A percentile compares a stretch with the other conserved stretches of the same genome.
phyloP scores from a whole-genome alignment of 345 rosid genomes.

The Psidium friedrichsthalianum region DNA sequence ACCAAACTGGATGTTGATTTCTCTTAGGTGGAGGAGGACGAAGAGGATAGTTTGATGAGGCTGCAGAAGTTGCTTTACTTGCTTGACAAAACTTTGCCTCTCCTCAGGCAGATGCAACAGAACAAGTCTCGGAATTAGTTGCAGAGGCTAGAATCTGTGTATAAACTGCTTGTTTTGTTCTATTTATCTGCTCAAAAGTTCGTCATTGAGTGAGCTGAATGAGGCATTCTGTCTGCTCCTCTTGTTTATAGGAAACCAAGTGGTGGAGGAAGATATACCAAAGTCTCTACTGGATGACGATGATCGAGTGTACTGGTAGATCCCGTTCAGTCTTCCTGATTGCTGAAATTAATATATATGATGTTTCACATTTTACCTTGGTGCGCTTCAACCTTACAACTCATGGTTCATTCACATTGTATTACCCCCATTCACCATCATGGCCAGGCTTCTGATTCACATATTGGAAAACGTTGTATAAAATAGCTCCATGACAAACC shows the following conservation, averaged over 20 bases:
- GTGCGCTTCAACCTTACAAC: background rate
- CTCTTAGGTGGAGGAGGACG: conserved; percentile 17
- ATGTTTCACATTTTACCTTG: background rate
- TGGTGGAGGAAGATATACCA: conserved; percentile 21
- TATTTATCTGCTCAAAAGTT: background rate
- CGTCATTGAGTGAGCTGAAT: background rate
- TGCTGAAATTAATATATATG: background rate
- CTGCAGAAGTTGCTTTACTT: conserved; percentile 30
- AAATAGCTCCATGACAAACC: background rate
- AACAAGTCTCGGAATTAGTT: conserved; percentile 31
- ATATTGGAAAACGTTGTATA: background rate
- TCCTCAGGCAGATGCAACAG: conserved; percentile 32
- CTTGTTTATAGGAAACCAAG: conserved; percentile 16
- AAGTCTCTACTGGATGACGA: conserved; percentile 22
- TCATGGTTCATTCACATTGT: background rate
- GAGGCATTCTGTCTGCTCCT: background rate
- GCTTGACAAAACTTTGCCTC: conserved; percentile 31
- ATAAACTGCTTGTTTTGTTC: background rate
- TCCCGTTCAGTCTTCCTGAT: background rate
- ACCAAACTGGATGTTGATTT: conserved; percentile 1
- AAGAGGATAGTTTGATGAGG: conserved; percentile 13
- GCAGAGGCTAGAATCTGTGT: conserved; percentile 24
- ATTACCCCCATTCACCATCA: background rate
- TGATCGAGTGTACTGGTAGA: conserved; percentile 47
- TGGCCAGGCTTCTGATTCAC: background rate